Base-by-base conservation (phyloP, 768 basidiomycete species). In the Russula vinacea region DNA sequence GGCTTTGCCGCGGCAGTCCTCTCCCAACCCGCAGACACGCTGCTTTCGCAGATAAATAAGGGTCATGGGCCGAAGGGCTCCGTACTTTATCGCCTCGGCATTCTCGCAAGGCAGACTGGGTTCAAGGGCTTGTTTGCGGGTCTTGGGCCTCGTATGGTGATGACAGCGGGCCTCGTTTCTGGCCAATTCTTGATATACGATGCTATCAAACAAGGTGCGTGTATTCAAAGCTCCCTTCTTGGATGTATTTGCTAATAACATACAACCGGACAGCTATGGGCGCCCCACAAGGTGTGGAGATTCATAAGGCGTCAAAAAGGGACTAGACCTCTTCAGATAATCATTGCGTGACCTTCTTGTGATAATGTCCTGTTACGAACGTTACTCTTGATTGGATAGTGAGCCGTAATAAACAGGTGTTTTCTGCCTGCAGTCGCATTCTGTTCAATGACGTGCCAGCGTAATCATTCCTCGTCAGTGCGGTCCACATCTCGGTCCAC, bases 171-270 rank as follows among this genome's bases (percentile, higher is more conserved):
- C 17, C 76, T 94, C 5, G 90, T 92, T 6, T 80, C 84, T 0
- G 87, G 86, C 14, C 91, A 93, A 72, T 92, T 93, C 77, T 70
- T 92, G 66, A 81, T 93, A 76, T 94, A 93, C 70, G 87, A 82
- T 24, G 81, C 74, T 10, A 83, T 93, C 64, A 92, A 92, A 76
- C 75, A 83, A 59, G 84, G 49, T 80, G 65, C 70, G 76, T 70
- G 44, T 45, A 24, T 33, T 55, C 49, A 63, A 4, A 22, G 11
- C 24, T 56, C 52, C 14, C 24, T 42, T 16, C 22, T 32, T 60
- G 9, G 13, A 47, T 54, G 40, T 13, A 49, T 44, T 70, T n/a
- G 58, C 49, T 45, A 9, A 56, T 49, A 19, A 32, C 17, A 50
- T 24, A 22, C 58, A 44, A 58, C 39, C 61, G 42, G 37, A 54